Percentiles rank a stretch among this genome's conserved stretches.
phyloP scores from a whole-genome alignment of 2,329 filamentous ascomycete genomes.

The Ophiostoma ulmi region DNA sequence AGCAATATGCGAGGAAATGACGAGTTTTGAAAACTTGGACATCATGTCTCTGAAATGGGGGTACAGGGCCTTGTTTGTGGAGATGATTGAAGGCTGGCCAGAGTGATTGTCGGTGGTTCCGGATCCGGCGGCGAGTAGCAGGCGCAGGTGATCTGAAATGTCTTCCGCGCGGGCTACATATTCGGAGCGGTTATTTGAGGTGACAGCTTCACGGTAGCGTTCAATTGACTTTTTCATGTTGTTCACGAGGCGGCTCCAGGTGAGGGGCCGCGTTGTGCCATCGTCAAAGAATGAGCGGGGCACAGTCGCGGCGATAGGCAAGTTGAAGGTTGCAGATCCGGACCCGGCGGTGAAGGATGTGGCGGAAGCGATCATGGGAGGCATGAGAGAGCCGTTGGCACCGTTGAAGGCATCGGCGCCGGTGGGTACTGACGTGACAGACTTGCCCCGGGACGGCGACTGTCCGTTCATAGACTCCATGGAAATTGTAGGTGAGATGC shows the following conservation, averaged over 20 bases:
- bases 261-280: conserved; percentile 69
- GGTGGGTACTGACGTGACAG: conserved; percentile 46
- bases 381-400: conserved; percentile 30
- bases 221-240: conserved; percentile 92
- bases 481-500: conserved; percentile 78
- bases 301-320: conserved; percentile 56
- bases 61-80: conserved; percentile 93
- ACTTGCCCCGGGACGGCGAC: conserved; percentile 42
- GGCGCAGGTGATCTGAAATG: conserved; percentile 89
- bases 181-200: conserved; percentile 74
- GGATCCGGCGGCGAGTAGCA: conserved; percentile 90
- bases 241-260: conserved; percentile 83
- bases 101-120: conserved; percentile 98
- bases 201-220: conserved; percentile 83
- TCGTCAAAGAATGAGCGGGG: conserved; percentile 89
- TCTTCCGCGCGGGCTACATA: conserved; percentile 95
- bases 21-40: conserved; percentile 99
- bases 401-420: conserved; percentile 48
- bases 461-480: conserved; percentile 81
- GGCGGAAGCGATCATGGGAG: conserved; percentile 32
- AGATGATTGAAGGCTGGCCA: conserved; percentile 98
- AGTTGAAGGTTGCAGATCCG: conserved; percentile 44
- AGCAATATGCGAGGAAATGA: conserved; percentile 95
- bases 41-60: conserved; percentile 99
- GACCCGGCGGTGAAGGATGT: conserved; percentile 54